Evolutionary conservation across 345 rosid species (phyloP).

Genomic region (Citrus trifoliata): DNA sequence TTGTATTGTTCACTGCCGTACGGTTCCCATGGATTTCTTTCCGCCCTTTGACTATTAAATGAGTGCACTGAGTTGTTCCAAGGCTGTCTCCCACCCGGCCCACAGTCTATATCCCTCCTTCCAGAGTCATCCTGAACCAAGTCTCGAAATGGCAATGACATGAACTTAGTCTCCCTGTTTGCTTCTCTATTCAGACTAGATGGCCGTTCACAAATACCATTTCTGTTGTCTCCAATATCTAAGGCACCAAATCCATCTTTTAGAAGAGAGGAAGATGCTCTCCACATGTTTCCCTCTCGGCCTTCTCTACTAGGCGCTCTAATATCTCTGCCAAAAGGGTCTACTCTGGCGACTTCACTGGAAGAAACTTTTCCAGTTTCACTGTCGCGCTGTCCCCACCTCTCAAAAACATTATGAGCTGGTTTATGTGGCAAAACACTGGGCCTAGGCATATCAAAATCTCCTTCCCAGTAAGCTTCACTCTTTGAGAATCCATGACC

Average conservation of each 20-base stretch:
- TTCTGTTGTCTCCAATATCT: slow-evolving; percentile 52
- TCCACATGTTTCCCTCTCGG: slow-evolving; percentile 69
- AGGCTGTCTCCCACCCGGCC: slow-evolving; percentile 58
- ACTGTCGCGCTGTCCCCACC: slow-evolving; percentile 60
- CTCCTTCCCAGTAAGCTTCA: slow-evolving; percentile 73
- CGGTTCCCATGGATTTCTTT: slow-evolving; percentile 38
- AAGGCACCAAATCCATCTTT: slow-evolving; percentile 35
- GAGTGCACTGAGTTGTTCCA: slow-evolving; percentile 51
- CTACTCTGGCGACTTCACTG: slow-evolving; percentile 51
- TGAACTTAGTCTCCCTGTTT: slow-evolving; percentile 49
- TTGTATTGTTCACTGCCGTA: slow-evolving; percentile 51
- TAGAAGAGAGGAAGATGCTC: slow-evolving; percentile 51
- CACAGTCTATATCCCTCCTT: slow-evolving; percentile 56
- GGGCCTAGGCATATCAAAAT: slow-evolving; percentile 68
- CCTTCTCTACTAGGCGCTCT: slow-evolving; percentile 56
- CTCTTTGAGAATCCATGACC: slow-evolving; percentile 56
- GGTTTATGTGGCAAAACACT: slow-evolving; percentile 61
- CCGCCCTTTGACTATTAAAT: slow-evolving; percentile 44
- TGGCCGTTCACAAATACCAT: slow-evolving; percentile 38
- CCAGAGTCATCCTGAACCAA: slow-evolving; percentile 44
- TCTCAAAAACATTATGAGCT: slow-evolving; percentile 44
- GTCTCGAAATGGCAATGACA: slow-evolving; percentile 42
- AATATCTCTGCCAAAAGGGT: slow-evolving; percentile 39
- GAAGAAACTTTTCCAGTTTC: slow-evolving; percentile 58
- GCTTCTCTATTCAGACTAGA: slow-evolving; percentile 49